Conservation (phyloP, 2,329 filamentous ascomycete genomes). For the Bipolaris oryzae region DNA sequence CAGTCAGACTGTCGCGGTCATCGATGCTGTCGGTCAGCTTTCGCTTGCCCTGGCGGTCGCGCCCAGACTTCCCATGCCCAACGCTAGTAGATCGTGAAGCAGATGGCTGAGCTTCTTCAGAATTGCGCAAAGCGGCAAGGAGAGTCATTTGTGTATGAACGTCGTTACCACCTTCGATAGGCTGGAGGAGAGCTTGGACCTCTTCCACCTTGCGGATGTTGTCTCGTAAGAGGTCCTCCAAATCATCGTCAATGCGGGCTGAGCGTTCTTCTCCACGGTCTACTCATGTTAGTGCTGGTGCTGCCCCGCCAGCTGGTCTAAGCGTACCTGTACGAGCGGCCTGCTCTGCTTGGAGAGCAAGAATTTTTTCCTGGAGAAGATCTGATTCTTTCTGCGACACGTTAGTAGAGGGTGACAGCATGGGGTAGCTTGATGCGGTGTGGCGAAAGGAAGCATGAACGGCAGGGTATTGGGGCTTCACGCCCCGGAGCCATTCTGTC, state of each 20-base stretch:
- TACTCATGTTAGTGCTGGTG: constrained; percentile 21
- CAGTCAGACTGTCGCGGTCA: constrained; percentile 48
- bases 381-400: constrained; percentile 39
- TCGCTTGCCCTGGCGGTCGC: constrained; percentile 46
- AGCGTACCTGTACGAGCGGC: constrained; percentile 35
- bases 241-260: constrained; percentile 52
- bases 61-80: constrained; percentile 41
- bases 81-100: constrained; percentile 46
- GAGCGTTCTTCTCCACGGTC: constrained; percentile 46
- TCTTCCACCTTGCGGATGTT: constrained; percentile 57
- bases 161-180: constrained; percentile 50
- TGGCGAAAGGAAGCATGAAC: neutral
- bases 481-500: neutral
- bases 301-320: neutral
- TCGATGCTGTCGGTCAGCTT: constrained; percentile 47
- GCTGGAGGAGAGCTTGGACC: constrained; percentile 51
- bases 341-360: constrained; percentile 39
- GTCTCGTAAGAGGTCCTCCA: constrained; percentile 55
- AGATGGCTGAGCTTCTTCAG: constrained; percentile 49
- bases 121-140: constrained; percentile 54
- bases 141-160: constrained; percentile 53
- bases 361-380: constrained; percentile 38
- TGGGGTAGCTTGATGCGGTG: neutral
- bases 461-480: neutral
- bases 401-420: constrained; percentile 7